These are phyloP conservation scores for Trametes villosa DNA, from an alignment of 768 basidiomycete genomes.

Conservation along the genomic window DNA sequence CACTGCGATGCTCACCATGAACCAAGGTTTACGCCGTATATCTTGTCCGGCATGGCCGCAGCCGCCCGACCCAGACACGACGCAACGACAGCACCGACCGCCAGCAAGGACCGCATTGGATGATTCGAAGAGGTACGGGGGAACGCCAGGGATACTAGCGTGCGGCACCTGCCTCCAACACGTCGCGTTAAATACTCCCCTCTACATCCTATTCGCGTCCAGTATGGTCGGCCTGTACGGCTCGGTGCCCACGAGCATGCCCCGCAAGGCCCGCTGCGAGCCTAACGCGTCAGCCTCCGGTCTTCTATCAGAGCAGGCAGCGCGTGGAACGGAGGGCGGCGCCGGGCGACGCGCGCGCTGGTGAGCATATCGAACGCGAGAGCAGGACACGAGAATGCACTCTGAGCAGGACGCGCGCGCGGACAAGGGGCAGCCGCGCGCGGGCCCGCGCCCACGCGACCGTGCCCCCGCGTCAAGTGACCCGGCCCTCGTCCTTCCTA, in stretches of 20 bases:
- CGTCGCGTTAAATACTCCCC: not conserved
- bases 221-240: not conserved
- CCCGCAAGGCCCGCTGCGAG: conserved; percentile 3
- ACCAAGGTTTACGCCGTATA: conserved; percentile 75
- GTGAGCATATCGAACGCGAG: not conserved
- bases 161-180: not conserved
- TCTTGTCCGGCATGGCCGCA: conserved; percentile 43
- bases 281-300: conserved; percentile 6
- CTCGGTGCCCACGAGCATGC: not conserved
- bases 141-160: not conserved
- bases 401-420: not conserved
- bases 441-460: conserved; percentile 6
- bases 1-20: conserved; percentile 51
- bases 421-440: not conserved
- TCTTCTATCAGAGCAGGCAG: conserved; percentile 14
- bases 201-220: not conserved
- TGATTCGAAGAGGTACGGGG: not conserved
- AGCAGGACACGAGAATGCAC: not conserved
- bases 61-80: not conserved
- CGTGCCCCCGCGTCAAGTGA: conserved; percentile 10
- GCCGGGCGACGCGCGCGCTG: conserved; percentile 7
- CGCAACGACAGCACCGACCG: not conserved
- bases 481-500: not conserved
- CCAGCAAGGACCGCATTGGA: conserved; percentile 1
- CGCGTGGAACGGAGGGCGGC: conserved; percentile 9